Base-by-base conservation (phyloP, 2,329 filamentous ascomycete species). In the Colletotrichum acutatum region DNA sequence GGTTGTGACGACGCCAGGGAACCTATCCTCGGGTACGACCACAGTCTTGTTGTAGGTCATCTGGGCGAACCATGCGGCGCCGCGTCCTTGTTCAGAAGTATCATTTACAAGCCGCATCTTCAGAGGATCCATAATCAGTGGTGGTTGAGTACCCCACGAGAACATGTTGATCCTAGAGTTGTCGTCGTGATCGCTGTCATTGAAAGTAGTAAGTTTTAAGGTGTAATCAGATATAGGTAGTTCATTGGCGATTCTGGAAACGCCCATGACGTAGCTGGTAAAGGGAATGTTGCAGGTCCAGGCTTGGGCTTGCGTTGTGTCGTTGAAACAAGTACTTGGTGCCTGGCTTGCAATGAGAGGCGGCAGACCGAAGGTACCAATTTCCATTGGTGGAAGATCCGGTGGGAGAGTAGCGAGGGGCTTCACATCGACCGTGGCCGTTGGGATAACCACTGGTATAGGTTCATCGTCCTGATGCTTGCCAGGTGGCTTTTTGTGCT, bases 201-300 rank as follows among this genome's bases (percentile, higher is more conserved):
- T 80, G 12, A 87, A 76, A 12, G 80, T 79, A 34, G 84, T 80
- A 42, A 86, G 77, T 28, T 75, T 81, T 52, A 86, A 73, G 14
- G 82, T 79, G 74, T 90, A 90, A 19, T 83, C 80, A 19, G 75
- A 77, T 26, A 77, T 81, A 54, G 76, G 76, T 19, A 75, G 76
- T 62, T 75, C 77, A 16, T 79, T 76, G 3, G 72, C 58, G 4
- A 81, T 74, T 30, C 69, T 77, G 24, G 72, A 75, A 22, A 90
- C 80, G 1, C 82, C 80, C 80, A 90, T 80, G 1, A 82, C 79
- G 63, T 87, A 86, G 57, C 84, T 81, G 6, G 82, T 82, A 58
- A 84, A 83, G 1, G 84, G 82, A 34, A 92, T 83, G 14, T 88
- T 84, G 78, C 92, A 94, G 71, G 85, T 89, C 92, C 92, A 94